Evolutionary conservation across 2,329 filamentous ascomycete genomes (phyloP).

Genomic region (Bimuria novae-zelandiae): DNA sequence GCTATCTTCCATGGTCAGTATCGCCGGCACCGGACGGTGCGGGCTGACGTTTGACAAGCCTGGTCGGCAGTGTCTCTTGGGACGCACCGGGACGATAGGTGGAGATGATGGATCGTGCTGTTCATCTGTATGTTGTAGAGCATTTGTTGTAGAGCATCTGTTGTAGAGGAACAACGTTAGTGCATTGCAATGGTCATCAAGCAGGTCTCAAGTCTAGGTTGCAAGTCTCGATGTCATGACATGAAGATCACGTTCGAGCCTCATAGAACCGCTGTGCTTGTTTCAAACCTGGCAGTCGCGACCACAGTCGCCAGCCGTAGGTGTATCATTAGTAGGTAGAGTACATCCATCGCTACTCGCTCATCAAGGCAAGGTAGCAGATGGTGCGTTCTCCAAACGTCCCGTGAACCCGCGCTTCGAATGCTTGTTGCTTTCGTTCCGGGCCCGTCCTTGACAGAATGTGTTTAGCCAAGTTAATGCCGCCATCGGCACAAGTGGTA

Average conservation of each 20-base stretch:
- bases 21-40: background rate
- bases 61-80: background rate
- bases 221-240: slow-evolving; percentile 46
- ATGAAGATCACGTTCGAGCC: slow-evolving; percentile 46
- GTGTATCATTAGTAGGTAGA: slow-evolving; percentile 37
- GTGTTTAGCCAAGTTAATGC: slow-evolving; percentile 29
- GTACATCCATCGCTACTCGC: slow-evolving; percentile 46
- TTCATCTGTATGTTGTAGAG: too few relatives aligned
- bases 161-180: slow-evolving; percentile 21
- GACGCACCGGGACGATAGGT: background rate
- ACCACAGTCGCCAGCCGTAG: slow-evolving; percentile 27
- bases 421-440: slow-evolving; percentile 12
- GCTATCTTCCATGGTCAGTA: background rate
- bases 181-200: slow-evolving; percentile 6
- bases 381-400: slow-evolving; percentile 43
- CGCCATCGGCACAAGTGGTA: slow-evolving; percentile 27
- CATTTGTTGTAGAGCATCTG: too few relatives aligned
- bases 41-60: background rate
- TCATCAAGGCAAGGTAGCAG: slow-evolving; percentile 41
- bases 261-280: slow-evolving; percentile 31
- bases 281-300: slow-evolving; percentile 37
- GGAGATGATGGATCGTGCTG: background rate
- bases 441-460: slow-evolving; percentile 22
- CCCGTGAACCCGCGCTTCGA: slow-evolving; percentile 11
- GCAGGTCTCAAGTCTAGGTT: slow-evolving; percentile 29